A percentile compares a stretch with the other conserved stretches of the same genome.
Evolutionary conservation across 139 green algal genomes (phyloP).

Genomic region (Dunaliella sp.): DNA sequence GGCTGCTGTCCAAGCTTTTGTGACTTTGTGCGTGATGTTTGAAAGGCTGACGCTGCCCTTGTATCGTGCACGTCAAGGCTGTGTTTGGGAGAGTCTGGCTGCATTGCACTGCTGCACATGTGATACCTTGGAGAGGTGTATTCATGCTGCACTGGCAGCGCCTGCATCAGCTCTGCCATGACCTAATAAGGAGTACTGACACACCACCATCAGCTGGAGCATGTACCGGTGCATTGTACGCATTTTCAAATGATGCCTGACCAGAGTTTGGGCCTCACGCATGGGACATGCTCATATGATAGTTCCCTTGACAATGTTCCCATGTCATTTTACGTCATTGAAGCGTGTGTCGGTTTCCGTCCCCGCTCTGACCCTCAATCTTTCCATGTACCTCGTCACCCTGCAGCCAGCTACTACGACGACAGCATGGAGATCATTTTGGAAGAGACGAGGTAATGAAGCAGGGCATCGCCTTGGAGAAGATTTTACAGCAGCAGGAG

Average conservation of each 20-base stretch:
- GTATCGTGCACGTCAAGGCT: too few species aligned
- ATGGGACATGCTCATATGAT: neutral
- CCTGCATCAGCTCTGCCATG: too few species aligned
- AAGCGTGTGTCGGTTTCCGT: neutral
- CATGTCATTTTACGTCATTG: neutral
- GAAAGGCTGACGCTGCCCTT: neutral
- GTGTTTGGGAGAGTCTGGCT: too few species aligned
- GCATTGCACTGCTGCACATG: too few species aligned
- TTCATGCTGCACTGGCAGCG: too few species aligned
- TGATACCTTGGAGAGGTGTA: too few species aligned
- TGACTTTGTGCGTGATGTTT: neutral
- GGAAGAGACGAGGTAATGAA: too few species aligned
- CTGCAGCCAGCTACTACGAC: slow-evolving; percentile 42
- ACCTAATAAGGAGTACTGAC: too few species aligned
- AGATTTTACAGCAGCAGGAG: too few species aligned
- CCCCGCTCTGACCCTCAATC: neutral
- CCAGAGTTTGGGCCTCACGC: neutral
- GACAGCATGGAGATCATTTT: slow-evolving; percentile 40
- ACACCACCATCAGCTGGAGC: too few species aligned
- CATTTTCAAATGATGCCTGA: neutral
- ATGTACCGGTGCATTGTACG: too few species aligned
- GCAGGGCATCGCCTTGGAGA: too few species aligned
- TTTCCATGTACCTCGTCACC: neutral
- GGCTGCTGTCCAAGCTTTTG: neutral
- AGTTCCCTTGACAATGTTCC: neutral